A percentile compares a stretch with the other conserved stretches of the same genome.
phyloP scores from a whole-genome alignment of 768 basidiomycete genomes.

The Strobilomyces dryophilus region DNA sequence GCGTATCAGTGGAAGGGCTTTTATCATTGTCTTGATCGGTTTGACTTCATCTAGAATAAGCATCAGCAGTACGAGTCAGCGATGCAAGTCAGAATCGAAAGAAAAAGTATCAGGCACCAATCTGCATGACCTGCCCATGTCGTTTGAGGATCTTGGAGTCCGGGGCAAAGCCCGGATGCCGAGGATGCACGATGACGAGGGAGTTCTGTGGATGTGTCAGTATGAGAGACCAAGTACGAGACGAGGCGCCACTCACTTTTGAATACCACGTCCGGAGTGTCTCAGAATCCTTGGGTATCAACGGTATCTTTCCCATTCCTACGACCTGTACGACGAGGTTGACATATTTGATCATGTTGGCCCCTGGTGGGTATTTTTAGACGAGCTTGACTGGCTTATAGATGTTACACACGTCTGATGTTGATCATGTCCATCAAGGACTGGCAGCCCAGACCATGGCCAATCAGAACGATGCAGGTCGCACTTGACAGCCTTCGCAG shows the following conservation, averaged over 20 bases:
- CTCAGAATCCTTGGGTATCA: constrained; percentile 50
- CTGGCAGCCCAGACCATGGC: constrained; percentile 82
- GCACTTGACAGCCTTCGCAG: too few species aligned
- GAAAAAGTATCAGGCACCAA: constrained; percentile 45
- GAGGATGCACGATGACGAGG: constrained; percentile 61
- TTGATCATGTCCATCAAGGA: constrained; percentile 73
- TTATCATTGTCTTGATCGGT: constrained; percentile 70
- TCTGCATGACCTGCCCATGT: constrained; percentile 60
- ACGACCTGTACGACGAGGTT: constrained; percentile 77
- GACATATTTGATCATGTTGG: constrained; percentile 57
- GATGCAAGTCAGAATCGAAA: neutral
- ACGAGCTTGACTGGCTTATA: neutral
- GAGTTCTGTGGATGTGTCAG: constrained; percentile 54
- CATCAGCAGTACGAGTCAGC: neutral
- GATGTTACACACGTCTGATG: constrained; percentile 52
- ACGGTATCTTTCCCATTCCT: constrained; percentile 55
- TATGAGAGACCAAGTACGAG: neutral
- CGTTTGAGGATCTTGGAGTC: constrained; percentile 46
- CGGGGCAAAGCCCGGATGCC: constrained; percentile 47
- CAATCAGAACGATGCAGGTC: constrained; percentile 72
- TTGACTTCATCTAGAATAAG: constrained; percentile 55
- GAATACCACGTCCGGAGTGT: constrained; percentile 70
- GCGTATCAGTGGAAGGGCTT: constrained; percentile 61
- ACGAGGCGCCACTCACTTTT: constrained; percentile 40
- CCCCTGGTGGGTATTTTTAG: constrained; percentile 29